Evolutionary conservation across 2,329 filamentous ascomycete genomes (phyloP).

Genomic region (Pseudocercospora vitis): DNA sequence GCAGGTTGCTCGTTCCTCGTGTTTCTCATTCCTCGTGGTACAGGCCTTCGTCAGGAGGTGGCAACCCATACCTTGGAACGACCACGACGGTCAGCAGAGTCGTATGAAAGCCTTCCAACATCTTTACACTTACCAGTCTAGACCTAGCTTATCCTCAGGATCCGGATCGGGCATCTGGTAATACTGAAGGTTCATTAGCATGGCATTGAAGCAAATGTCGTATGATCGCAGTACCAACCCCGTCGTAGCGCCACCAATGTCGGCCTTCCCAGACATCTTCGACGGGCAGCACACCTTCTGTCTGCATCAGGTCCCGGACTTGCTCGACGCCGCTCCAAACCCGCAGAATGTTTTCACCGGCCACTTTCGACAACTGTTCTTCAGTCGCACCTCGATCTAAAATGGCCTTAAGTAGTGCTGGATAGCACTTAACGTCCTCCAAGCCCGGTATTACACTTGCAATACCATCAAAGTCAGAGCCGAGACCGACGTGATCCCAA

Average conservation of each 20-base stretch:
- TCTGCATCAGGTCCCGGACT: conserved; percentile 36
- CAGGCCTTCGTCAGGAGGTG: conserved; percentile 28
- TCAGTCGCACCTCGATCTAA: conserved; percentile 44
- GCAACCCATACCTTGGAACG: conserved; percentile 31
- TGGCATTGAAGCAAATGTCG: too few species aligned
- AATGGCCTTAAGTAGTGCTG: conserved; percentile 38
- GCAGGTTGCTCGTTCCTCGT: too few species aligned
- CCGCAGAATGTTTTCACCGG: conserved; percentile 42
- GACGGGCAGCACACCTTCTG: conserved; percentile 36
- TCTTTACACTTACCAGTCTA: conserved; percentile 31
- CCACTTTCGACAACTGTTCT: conserved; percentile 41
- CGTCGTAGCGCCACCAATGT: conserved; percentile 39
- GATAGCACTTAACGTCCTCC: conserved; percentile 42
- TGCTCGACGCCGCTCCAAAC: conserved; percentile 34
- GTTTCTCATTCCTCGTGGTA: conserved; percentile 17
- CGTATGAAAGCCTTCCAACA: too few species aligned
- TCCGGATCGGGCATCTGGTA: conserved; percentile 40
- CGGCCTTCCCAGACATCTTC: conserved; percentile 41
- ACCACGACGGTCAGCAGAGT: not conserved
- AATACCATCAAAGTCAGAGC: conserved; percentile 43
- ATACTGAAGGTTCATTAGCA: too few species aligned
- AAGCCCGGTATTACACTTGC: conserved; percentile 30
- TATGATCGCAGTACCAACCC: too few species aligned
- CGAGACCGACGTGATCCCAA: conserved; percentile 43
- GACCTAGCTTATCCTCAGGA: conserved; percentile 36